Evolutionary conservation across 2,329 filamentous ascomycete genomes (phyloP).

Genomic region (Seiridium unicorne): DNA sequence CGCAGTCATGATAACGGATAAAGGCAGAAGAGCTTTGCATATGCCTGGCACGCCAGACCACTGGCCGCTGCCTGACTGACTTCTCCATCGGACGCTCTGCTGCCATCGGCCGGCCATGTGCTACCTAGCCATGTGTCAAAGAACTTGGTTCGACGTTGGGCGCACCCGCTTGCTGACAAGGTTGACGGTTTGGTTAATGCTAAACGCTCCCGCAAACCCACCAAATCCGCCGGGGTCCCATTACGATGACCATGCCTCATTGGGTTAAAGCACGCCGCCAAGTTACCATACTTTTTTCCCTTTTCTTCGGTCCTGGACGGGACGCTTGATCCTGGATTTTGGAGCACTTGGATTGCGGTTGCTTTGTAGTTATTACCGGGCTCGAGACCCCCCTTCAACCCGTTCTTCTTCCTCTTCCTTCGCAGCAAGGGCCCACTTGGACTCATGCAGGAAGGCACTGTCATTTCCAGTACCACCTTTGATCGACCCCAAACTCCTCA

Average conservation of each 20-base stretch:
- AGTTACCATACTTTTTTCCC: not conserved
- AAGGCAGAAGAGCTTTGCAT: not conserved
- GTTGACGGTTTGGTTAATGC: not conserved
- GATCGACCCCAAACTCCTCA: not conserved
- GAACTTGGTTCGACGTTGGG: not conserved
- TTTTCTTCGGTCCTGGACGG: not conserved
- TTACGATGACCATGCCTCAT: not conserved
- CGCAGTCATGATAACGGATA: not conserved
- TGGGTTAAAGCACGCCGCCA: not conserved
- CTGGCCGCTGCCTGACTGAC: not conserved
- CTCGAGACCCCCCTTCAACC: not conserved
- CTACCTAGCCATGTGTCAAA: constrained; percentile 8
- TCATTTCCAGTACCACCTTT: not conserved
- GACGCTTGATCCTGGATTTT: too few relatives aligned
- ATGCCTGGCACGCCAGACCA: not conserved
- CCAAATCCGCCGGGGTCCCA: too few relatives aligned
- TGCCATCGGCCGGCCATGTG: constrained; percentile 6
- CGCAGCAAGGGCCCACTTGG: not conserved
- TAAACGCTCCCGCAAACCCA: not conserved
- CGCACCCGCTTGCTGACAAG: not conserved
- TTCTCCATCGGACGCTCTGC: constrained; percentile 1
- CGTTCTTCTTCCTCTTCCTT: not conserved
- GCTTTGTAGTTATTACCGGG: not conserved
- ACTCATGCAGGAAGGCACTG: not conserved
- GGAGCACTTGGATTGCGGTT: not conserved